Conservation (phyloP, 2,329 filamentous ascomycete genomes). For the Ceratocystis cubensis region DNA sequence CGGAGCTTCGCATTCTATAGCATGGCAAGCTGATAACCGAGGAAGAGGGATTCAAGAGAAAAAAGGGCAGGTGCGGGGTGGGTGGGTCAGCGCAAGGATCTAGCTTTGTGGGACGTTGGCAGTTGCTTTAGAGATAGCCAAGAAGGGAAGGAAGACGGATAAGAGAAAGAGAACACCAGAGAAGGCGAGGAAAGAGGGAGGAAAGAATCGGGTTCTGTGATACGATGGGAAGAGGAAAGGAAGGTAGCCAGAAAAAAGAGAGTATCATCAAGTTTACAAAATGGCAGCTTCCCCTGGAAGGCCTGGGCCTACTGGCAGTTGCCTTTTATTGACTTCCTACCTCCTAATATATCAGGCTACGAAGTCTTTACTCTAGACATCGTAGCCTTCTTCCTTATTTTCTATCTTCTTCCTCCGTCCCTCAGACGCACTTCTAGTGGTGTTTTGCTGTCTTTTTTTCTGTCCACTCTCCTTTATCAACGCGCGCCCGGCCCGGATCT, state of each 20-base stretch:
- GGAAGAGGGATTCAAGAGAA: not conserved
- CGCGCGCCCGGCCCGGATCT: not conserved
- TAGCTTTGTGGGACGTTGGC: not conserved
- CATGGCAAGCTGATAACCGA: too few species aligned
- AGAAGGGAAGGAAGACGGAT: conserved; percentile 5
- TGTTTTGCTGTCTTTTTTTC: not conserved
- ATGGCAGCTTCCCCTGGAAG: too few species aligned
- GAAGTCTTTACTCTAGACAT: not conserved
- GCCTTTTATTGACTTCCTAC: not conserved
- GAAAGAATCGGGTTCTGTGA: not conserved
- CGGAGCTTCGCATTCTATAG: not conserved
- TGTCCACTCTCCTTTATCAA: not conserved
- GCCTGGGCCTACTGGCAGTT: not conserved
- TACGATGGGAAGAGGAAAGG: not conserved
- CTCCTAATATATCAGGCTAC: not conserved
- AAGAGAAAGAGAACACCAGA: not conserved
- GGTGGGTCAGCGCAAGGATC: not conserved
- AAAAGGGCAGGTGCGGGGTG: not conserved
- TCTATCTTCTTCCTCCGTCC: not conserved
- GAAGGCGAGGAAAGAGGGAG: not conserved
- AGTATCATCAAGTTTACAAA: too few species aligned
- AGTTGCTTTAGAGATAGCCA: not conserved
- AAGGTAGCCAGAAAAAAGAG: too few species aligned
- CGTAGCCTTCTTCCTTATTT: not conserved
- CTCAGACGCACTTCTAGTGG: too few species aligned